phyloP scores from a whole-genome alignment of 441 rosid species.

The Melastoma candidum region DNA sequence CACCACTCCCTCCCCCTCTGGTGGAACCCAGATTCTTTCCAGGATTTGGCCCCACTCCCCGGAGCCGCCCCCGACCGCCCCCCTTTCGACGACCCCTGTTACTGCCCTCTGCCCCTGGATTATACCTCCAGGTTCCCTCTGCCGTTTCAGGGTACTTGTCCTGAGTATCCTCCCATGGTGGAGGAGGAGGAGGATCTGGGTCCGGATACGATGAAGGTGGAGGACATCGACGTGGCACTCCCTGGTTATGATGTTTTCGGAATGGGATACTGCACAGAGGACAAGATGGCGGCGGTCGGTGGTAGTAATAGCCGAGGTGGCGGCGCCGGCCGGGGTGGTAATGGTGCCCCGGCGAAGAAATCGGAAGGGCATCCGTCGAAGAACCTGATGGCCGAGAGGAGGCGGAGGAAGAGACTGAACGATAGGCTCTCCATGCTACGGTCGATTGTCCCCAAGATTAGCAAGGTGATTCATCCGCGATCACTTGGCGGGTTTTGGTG shows the following conservation, averaged over 20 bases:
- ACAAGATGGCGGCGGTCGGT: slow-evolving; percentile 16
- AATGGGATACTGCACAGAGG: slow-evolving; percentile 23
- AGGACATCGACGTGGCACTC: slow-evolving; percentile 29
- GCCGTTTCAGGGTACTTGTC: too few species aligned
- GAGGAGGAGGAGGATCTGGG: too few species aligned
- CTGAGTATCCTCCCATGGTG: too few species aligned
- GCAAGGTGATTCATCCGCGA: slow-evolving; percentile 45
- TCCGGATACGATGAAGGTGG: slow-evolving; percentile 22
- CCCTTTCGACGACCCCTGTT: slow-evolving; percentile 9
- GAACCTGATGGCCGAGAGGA: too few species aligned
- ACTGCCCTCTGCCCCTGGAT: too few species aligned
- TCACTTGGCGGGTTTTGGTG: not conserved
- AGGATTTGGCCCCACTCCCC: slow-evolving; percentile 17
- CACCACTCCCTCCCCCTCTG: slow-evolving; percentile 1
- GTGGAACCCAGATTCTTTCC: slow-evolving; percentile 44
- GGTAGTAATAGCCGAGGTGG: slow-evolving; percentile 2
- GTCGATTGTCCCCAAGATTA: slow-evolving; percentile 93
- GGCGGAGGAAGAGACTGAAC: slow-evolving; percentile 61
- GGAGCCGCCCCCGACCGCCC: slow-evolving; percentile 5
- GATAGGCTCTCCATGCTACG: slow-evolving; percentile 94
- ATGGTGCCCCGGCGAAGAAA: slow-evolving; percentile 37
- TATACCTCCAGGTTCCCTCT: too few species aligned
- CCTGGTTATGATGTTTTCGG: slow-evolving; percentile 12
- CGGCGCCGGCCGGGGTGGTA: slow-evolving; percentile 1
- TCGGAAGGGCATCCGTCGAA: slow-evolving; percentile 10